Evolutionary conservation across 306 rosid genomes (phyloP).

Genomic region (Acmispon strigosus): DNA sequence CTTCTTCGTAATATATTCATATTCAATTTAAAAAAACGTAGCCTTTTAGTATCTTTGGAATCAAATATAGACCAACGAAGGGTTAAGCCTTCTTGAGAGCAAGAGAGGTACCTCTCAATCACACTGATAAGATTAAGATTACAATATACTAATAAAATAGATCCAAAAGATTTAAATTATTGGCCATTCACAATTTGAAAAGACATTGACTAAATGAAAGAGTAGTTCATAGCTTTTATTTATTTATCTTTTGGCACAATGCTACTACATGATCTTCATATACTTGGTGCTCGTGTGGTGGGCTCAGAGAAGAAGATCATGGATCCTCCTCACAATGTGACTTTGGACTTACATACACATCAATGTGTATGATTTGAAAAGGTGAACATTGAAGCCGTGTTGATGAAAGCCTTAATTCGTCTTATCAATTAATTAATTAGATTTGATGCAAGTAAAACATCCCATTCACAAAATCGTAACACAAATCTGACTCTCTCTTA

Average conservation of each 20-base stretch:
- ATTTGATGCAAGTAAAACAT: conserved; percentile 40
- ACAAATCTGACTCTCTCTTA: conserved; percentile 17
- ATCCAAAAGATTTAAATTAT: not conserved
- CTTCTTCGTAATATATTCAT: no score
- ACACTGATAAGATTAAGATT: conserved; percentile 25
- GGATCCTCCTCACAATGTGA: not conserved
- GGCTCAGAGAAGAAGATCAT: conserved; percentile 30
- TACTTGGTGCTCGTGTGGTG: conserved; percentile 34
- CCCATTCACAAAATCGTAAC: conserved; percentile 32
- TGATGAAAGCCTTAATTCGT: conserved; percentile 26
- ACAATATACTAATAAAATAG: not conserved
- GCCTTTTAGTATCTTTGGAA: conserved; percentile 15
- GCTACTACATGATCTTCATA: not conserved
- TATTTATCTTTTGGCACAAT: not conserved
- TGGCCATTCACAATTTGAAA: conserved; percentile 32
- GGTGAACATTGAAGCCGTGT: conserved; percentile 19
- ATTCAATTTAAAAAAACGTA: no score
- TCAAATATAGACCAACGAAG: conserved; percentile 9
- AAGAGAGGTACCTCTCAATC: conserved; percentile 22
- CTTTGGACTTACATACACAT: conserved; percentile 11
- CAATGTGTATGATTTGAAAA: conserved; percentile 14
- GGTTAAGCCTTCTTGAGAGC: conserved; percentile 7
- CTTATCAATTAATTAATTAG: conserved; percentile 3
- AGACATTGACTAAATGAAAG: conserved; percentile 20
- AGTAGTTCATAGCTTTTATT: not conserved